A percentile compares a stretch with the other conserved stretches of the same genome.
Evolutionary conservation across 2,329 filamentous ascomycete species (phyloP).

Genomic region (Fusarium gaditjirri): DNA sequence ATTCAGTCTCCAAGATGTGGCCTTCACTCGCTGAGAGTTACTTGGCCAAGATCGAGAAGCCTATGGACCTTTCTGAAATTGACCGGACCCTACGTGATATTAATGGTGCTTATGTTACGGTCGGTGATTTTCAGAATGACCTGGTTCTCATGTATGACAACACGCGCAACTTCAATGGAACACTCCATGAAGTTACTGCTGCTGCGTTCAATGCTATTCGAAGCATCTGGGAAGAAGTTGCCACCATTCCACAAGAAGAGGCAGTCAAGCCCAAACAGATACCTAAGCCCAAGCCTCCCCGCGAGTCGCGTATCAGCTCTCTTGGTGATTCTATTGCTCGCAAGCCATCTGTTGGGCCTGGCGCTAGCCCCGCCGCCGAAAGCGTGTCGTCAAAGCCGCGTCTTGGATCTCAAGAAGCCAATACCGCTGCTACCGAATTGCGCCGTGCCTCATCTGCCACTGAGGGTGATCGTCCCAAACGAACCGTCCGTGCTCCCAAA

Average conservation of each 20-base stretch:
- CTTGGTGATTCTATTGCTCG: constrained; percentile 42
- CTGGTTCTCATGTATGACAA: constrained; percentile 84
- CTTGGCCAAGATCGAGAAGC: constrained; percentile 73
- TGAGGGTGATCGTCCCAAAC: constrained; percentile 85
- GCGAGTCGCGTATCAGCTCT: constrained; percentile 47
- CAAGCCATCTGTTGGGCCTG: constrained; percentile 47
- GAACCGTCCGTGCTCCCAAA: constrained; percentile 91
- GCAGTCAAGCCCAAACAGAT: constrained; percentile 66
- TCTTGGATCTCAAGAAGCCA: constrained; percentile 31
- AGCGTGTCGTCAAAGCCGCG: constrained; percentile 33
- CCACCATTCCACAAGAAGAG: constrained; percentile 61
- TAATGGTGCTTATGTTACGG: constrained; percentile 67
- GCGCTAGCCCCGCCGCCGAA: constrained; percentile 44
- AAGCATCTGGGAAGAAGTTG: constrained; percentile 59
- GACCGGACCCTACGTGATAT: constrained; percentile 81
- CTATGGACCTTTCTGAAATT: constrained; percentile 86
- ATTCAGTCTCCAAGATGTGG: constrained; percentile 80
- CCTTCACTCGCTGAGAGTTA: constrained; percentile 81
- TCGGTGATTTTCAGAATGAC: constrained; percentile 80
- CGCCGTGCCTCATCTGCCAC: constrained; percentile 84
- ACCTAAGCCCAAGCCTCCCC: constrained; percentile 53
- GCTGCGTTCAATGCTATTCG: constrained; percentile 66
- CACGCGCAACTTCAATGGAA: constrained; percentile 83
- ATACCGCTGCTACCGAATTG: constrained; percentile 36
- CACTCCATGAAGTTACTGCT: constrained; percentile 76